phyloP scores from a whole-genome alignment of 2,329 filamentous ascomycete species.

The Trichoderma pleuroti region DNA sequence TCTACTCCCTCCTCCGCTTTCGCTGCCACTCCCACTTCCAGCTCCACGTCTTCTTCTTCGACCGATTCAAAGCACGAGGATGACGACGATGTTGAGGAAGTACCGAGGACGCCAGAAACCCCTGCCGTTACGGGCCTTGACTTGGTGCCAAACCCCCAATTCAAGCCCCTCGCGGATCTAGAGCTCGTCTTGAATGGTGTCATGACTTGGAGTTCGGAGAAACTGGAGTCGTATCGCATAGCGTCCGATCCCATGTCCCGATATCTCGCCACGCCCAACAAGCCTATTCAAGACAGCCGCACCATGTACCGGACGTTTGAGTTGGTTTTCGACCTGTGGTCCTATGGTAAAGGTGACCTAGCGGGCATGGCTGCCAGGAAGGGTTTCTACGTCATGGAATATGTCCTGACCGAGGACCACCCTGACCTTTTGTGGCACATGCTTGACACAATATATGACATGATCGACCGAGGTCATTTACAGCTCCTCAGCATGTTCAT shows the following conservation, averaged over 20 bases:
- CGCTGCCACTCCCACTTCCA: not conserved
- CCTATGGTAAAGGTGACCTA: constrained; percentile 33
- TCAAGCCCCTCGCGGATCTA: constrained; percentile 29
- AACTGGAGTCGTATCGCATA: constrained; percentile 30
- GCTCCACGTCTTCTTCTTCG: constrained; percentile 13
- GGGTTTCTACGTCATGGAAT: constrained; percentile 37
- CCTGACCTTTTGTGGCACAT: constrained; percentile 39
- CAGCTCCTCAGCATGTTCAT: constrained; percentile 35
- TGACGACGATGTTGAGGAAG: not conserved
- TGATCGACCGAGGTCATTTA: constrained; percentile 35
- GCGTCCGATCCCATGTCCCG: constrained; percentile 36
- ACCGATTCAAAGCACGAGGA: not conserved
- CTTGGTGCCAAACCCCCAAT: constrained; percentile 25
- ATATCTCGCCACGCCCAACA: constrained; percentile 35
- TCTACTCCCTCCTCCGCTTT: not conserved
- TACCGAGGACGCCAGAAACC: not conserved
- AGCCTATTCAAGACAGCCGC: constrained; percentile 37
- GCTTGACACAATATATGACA: constrained; percentile 38
- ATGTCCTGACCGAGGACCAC: constrained; percentile 36
- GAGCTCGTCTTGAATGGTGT: constrained; percentile 35
- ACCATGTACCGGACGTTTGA: constrained; percentile 41
- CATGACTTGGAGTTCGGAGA: constrained; percentile 35
- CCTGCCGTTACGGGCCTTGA: constrained; percentile 18
- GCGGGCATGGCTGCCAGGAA: constrained; percentile 37
- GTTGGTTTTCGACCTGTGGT: constrained; percentile 38